Base-by-base conservation (phyloP, 805 yeast genomes). In the Sugiyamaella mastotermitis region DNA sequence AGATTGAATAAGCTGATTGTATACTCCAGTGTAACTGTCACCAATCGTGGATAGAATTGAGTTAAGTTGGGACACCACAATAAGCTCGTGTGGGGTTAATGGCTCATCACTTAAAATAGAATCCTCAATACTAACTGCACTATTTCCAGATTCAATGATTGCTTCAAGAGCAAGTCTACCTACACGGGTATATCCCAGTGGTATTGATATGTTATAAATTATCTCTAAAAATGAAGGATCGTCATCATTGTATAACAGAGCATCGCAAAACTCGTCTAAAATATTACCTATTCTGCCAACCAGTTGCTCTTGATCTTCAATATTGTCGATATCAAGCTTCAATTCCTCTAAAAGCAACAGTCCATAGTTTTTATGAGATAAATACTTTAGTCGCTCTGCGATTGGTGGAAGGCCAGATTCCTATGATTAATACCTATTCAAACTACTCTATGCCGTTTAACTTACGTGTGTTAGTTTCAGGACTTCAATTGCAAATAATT, bases 281-380 rank as follows among this genome's bases (percentile, higher is more conserved):
- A 70, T 62, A 40, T 58, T 61, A 27, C 64, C 48, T 51, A 76
- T 58, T 9, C 71, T 58, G 1, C 48, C 35, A 1, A 41, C 38
- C 25, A 50, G 46, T 34, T 49, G 51, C 1, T 51, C 47, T 3
- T 64, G 44, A 29, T 61, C 66, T 3, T 35, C 45, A 0, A 38
- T 40, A 11, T 38, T 46, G 15, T 50, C 51, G 14, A 47, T 37
- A 14, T 51, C 52, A 5, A 48, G 37, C 9, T 58, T 46, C 8
- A 71, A 47, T 36, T 58, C 56, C 21, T 69, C 64, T 19, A 83
- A 69, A 43, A 77, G 72, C 22, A 85, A 68, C 49, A 85, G 69
- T 0, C 95, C 96, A 41, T 94, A 64, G 54, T 90, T 92, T 47
- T 96, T 71, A 54, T 78, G 77, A 1, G 82, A 80, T 48, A 92